These are phyloP conservation scores for Nemania abortiva DNA, from an alignment of 2,329 filamentous ascomycete genomes.

Conservation along the genomic window DNA sequence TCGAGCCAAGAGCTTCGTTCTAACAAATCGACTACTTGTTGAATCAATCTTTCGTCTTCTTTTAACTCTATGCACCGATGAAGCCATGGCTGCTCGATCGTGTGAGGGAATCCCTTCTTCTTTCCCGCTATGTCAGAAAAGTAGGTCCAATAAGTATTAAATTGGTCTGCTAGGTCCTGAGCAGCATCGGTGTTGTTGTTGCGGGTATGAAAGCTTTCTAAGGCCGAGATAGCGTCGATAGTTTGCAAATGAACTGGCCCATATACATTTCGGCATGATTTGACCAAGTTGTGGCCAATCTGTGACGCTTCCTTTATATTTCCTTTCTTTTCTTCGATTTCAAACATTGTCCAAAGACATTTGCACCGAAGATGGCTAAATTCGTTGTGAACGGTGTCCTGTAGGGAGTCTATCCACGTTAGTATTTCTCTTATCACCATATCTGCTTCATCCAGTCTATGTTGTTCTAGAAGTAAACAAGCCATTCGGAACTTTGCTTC, in stretches of 20 bases:
- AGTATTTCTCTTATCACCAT: constrained; percentile 40
- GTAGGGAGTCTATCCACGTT: constrained; percentile 42
- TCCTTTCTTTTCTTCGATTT: constrained; percentile 44
- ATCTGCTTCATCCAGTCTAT: constrained; percentile 43
- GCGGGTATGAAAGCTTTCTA: constrained; percentile 42
- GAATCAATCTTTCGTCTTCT: constrained; percentile 43
- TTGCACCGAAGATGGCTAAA: constrained; percentile 46
- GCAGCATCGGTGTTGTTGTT: constrained; percentile 38
- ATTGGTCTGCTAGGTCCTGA: constrained; percentile 39
- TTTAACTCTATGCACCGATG: constrained; percentile 46
- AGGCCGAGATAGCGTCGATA: constrained; percentile 47
- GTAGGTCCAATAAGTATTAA: constrained; percentile 40
- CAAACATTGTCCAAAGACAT: constrained; percentile 46
- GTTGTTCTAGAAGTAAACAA: constrained; percentile 39
- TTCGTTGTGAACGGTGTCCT: constrained; percentile 2
- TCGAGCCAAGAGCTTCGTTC: constrained; percentile 41
- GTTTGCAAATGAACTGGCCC: constrained; percentile 47
- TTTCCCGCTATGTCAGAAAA: constrained; percentile 38
- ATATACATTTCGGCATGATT: constrained; percentile 43
- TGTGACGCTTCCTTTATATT: constrained; percentile 40
- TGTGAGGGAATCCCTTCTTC: constrained; percentile 42
- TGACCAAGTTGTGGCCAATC: constrained; percentile 41
- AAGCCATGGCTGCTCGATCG: constrained; percentile 48
- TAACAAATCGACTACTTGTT: constrained; percentile 46
- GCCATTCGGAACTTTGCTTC: constrained; percentile 46